Base-by-base conservation (phyloP, 1,139 yeast genomes). In the Geotrichum aggregatum region DNA sequence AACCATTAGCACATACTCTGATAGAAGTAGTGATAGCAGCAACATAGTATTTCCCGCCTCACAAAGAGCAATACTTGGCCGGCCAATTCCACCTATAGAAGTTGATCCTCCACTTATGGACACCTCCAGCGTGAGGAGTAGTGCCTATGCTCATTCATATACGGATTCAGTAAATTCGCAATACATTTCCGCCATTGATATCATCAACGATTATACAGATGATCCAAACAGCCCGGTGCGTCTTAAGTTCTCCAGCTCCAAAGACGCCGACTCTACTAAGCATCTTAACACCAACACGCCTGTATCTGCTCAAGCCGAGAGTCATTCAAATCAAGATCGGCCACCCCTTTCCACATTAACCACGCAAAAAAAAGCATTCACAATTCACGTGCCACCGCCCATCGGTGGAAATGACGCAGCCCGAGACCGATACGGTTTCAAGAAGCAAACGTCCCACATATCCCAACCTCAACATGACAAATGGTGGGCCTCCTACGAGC, bases 361-460 rank as follows among this genome's bases (percentile, higher is more conserved):
- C n/a, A n/a, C n/a, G n/a, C n/a, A n/a, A n/a, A n/a, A n/a, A n/a
- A n/a, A n/a, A n/a, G n/a, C n/a, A n/a, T n/a, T n/a, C n/a, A n/a
- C n/a, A n/a, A n/a, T n/a, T n/a, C n/a, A n/a, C n/a, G n/a, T 26
- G 1, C 3, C 21, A 14, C 35, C 41, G 13, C 26, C 43, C 13
- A 26, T 13, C 11, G 43, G n/a, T n/a, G n/a, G n/a, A n/a, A n/a
- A 3, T 7, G 42, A 18, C 22, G 19, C 48, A 7, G 42, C 26
- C 10, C 74, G 80, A 52, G 98, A 91, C 66, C 70, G 91, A 46
- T 91, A 91, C 64, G 98, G 98, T 1, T 91, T 91, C 71, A 82
- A 80, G 59, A 89, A 87, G 64, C 76, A 76, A 30, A 77, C 80
- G n/a, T 71, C 72, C 44, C 79, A 70, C 57, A 72, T 83, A 14